Percentiles rank a stretch among this genome's conserved stretches.
Conservation (phyloP, 83 land plant genomes). For the Picea mariana region DNA sequence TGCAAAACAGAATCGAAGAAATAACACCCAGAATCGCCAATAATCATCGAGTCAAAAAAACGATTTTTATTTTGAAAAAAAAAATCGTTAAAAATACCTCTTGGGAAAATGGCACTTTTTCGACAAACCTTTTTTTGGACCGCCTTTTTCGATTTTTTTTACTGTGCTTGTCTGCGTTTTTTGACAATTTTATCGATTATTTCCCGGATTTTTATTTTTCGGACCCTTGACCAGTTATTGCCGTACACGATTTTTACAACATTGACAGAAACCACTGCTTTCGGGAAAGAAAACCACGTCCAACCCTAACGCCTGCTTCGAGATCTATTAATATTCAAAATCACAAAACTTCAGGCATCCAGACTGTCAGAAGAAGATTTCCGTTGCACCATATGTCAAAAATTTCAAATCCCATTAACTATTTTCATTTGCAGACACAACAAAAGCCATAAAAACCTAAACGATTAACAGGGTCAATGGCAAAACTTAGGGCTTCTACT, state of each 20-base stretch:
- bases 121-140: no score
- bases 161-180: no score
- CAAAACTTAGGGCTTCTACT: background rate
- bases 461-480: background rate
- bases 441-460: background rate
- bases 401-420: background rate
- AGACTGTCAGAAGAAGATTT: background rate
- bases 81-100: no score
- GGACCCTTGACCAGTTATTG: background rate
- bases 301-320: no score
- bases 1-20: no score
- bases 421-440: background rate
- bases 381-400: background rate
- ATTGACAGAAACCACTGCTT: background rate
- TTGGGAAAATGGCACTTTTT: no score
- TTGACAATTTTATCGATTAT: background rate
- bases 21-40: no score
- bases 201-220: background rate
- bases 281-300: no score
- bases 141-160: no score
- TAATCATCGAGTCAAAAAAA: no score
- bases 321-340: slow-evolving; percentile 10
- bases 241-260: background rate
- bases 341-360: background rate
- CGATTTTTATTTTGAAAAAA: no score